Evolutionary conservation across 345 rosid genomes (phyloP).

Genomic region (Garcia nutans): DNA sequence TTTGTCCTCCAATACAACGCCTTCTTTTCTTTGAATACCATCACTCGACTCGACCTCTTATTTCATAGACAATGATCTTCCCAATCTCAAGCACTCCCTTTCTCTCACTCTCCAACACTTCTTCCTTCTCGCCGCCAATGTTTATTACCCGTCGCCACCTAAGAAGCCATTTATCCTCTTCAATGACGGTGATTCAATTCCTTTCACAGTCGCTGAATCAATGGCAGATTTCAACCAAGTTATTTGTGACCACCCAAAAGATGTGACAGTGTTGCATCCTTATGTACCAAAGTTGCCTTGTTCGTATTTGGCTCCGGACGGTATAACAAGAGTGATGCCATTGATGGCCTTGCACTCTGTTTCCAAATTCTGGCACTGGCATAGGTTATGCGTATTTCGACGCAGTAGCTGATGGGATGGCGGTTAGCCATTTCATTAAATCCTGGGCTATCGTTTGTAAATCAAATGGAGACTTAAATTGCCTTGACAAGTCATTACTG

Average conservation of each 20-base stretch:
- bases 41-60: slow-evolving; percentile 18
- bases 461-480: slow-evolving; percentile 2
- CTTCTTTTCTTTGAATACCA: slow-evolving; percentile 31
- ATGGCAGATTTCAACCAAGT: slow-evolving; percentile 20
- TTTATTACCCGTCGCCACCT: slow-evolving; percentile 30
- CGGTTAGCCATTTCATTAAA: slow-evolving; percentile 41
- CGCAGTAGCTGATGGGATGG: slow-evolving; percentile 40
- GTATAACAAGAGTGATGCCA: too few relatives aligned
- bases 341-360: slow-evolving; percentile 38
- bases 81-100: slow-evolving; percentile 29
- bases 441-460: slow-evolving; percentile 35
- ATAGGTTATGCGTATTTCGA: slow-evolving; percentile 31
- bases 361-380: slow-evolving; percentile 39
- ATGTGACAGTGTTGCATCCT: slow-evolving; percentile 21
- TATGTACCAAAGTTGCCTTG: slow-evolving; percentile 29
- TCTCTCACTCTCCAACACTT: slow-evolving; percentile 28
- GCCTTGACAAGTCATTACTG: background rate
- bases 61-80: slow-evolving; percentile 17
- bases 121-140: slow-evolving; percentile 30
- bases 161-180: slow-evolving; percentile 25
- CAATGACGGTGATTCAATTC: slow-evolving; percentile 17
- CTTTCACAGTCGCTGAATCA: slow-evolving; percentile 35
- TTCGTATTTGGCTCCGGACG: background rate
- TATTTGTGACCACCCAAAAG: slow-evolving; percentile 17
- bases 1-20: slow-evolving; percentile 25